Evolutionary conservation across 1,284 basidiomycete species (phyloP).

Genomic region (Heterobasidion occidentale): DNA sequence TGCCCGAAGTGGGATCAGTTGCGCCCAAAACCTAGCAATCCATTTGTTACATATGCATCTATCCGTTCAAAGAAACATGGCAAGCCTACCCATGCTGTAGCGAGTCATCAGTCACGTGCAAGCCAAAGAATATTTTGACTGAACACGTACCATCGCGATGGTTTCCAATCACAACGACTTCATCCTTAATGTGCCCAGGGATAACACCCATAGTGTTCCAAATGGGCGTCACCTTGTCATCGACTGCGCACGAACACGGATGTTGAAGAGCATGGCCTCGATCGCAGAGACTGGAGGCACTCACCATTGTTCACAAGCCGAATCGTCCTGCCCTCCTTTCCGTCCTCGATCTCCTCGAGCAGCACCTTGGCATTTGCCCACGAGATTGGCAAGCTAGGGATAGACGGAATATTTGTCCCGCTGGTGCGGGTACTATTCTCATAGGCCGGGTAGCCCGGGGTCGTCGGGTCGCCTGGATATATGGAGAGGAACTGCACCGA

Average conservation of each 20-base stretch:
- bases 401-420: slow-evolving; percentile 67
- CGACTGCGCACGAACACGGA: slow-evolving; percentile 34
- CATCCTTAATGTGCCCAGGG: slow-evolving; percentile 82
- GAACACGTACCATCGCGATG: slow-evolving; percentile 70
- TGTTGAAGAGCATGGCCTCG: no score
- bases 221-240: slow-evolving; percentile 74
- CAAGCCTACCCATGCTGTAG: slow-evolving; percentile 19
- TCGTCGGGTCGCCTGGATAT: slow-evolving; percentile 84
- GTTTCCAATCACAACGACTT: slow-evolving; percentile 81
- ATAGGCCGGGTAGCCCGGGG: slow-evolving; percentile 85
- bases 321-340: slow-evolving; percentile 30
- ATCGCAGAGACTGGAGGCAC: slow-evolving; percentile 6
- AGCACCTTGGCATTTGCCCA: slow-evolving; percentile 62
- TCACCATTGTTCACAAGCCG: slow-evolving; percentile 59
- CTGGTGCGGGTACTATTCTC: slow-evolving; percentile 69
- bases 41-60: not conserved
- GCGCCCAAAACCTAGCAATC: slow-evolving; percentile 50
- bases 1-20: slow-evolving; percentile 84
- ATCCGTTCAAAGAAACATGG: not conserved
- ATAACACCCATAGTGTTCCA: slow-evolving; percentile 89
- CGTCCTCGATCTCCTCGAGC: slow-evolving; percentile 49
- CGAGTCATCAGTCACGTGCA: not conserved
- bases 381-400: slow-evolving; percentile 76
- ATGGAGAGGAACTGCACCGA: slow-evolving; percentile 76
- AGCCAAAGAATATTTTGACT: not conserved